phyloP scores from a whole-genome alignment of 2,329 filamentous ascomycete genomes.

The Beauveria varroae region DNA sequence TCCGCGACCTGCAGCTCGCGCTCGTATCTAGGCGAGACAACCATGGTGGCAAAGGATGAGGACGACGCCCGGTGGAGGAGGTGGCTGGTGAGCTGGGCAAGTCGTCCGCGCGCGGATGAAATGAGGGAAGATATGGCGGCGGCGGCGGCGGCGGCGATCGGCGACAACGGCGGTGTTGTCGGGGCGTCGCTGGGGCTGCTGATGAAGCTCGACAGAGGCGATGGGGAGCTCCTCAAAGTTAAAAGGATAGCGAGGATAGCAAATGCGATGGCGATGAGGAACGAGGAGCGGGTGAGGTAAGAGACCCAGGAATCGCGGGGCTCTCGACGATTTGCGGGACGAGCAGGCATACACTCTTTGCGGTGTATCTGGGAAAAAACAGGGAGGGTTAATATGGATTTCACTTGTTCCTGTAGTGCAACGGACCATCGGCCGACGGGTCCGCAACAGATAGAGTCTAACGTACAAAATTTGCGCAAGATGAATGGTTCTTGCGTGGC shows the following conservation, averaged over 20 bases:
- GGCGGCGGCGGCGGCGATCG: background rate
- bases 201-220: background rate
- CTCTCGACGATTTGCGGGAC: background rate
- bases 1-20: conserved; percentile 78
- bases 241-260: background rate
- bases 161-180: background rate
- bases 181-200: background rate
- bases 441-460: background rate
- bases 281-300: background rate
- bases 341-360: background rate
- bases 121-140: conserved; percentile 12
- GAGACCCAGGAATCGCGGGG: conserved; percentile 2
- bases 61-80: conserved; percentile 10
- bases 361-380: background rate
- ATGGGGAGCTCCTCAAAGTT: background rate
- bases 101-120: conserved; percentile 12
- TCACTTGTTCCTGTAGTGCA: background rate
- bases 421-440: conserved; percentile 7
- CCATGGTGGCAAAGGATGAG: conserved; percentile 25
- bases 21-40: conserved; percentile 46
- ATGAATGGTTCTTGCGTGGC: background rate
- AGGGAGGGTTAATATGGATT: background rate
- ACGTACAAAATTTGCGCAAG: background rate
- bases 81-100: conserved; percentile 15
- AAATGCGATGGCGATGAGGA: conserved; percentile 1